Percentiles rank a stretch among this genome's conserved stretches.
Conservation (phyloP, 163 green algal genomes). For the Scenedesmus sp. region DNA sequence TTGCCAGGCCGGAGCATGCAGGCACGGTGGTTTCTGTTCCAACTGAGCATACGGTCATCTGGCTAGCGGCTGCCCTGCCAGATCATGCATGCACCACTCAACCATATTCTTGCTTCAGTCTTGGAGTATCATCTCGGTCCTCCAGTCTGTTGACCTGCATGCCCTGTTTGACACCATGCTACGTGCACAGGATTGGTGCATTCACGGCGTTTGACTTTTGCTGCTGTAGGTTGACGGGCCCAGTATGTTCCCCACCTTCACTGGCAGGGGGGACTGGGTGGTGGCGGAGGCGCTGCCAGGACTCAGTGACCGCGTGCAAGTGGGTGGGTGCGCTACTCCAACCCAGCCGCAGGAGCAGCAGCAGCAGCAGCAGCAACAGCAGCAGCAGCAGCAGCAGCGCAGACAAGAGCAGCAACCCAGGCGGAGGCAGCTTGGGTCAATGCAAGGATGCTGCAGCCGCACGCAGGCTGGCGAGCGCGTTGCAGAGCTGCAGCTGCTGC, state of each 20-base stretch:
- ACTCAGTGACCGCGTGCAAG: conserved; percentile 50
- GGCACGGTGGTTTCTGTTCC: no score
- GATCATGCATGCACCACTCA: no score
- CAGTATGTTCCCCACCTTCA: conserved; percentile 74
- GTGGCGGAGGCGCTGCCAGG: conserved; percentile 65
- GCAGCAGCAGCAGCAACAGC: conserved; percentile 41
- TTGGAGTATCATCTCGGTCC: no score
- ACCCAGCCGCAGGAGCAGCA: background rate
- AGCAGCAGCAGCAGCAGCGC: conserved; percentile 52
- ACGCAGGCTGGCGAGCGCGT: no score
- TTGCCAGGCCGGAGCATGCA: no score
- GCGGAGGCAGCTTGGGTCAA: conserved; percentile 49
- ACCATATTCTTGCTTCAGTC: no score
- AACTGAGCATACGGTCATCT: no score
- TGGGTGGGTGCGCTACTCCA: conserved; percentile 47
- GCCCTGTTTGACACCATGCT: no score
- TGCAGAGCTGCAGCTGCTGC: background rate
- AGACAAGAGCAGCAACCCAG: conserved; percentile 49
- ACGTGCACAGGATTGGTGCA: no score
- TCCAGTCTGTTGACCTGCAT: no score
- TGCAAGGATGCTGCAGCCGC: no score
- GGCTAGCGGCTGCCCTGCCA: no score
- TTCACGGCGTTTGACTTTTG: background rate
- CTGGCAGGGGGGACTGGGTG: conserved; percentile 63
- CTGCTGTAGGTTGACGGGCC: conserved; percentile 64